Percentiles rank a stretch among this genome's conserved stretches.
These are phyloP conservation scores for Botrytis cinerea DNA, from an alignment of 2,329 filamentous ascomycete species.

Conservation along the genomic window DNA sequence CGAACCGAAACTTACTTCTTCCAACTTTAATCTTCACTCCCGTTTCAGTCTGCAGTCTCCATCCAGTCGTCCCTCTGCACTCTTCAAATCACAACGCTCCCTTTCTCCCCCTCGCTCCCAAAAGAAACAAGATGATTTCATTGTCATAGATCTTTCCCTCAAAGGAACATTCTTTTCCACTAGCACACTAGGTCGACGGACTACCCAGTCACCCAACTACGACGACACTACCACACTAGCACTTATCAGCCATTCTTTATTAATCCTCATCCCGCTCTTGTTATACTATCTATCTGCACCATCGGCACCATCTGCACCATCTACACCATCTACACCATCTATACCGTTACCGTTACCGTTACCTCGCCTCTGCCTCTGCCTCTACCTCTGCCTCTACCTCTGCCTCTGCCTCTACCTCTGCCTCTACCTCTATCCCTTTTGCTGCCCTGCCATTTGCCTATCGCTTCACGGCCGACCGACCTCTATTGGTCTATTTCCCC, in stretches of 20 bases:
- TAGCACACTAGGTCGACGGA: not conserved
- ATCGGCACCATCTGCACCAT: no score
- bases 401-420: no score
- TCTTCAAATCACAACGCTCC: not conserved
- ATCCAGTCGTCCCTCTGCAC: not conserved
- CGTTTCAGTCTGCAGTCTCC: not conserved
- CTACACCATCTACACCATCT: no score
- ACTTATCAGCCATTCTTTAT: not conserved
- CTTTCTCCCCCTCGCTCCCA: not conserved
- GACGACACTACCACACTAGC: no score
- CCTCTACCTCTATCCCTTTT: no score
- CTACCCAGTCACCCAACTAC: not conserved
- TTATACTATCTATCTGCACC: not conserved
- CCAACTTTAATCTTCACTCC: not conserved
- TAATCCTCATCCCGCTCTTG: not conserved
- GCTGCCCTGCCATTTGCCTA: slow-evolving; percentile 7
- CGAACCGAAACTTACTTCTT: not conserved
- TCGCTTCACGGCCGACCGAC: slow-evolving; percentile 8
- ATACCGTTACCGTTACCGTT: no score
- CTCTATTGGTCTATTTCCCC: slow-evolving; percentile 6
- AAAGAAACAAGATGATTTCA: not conserved
- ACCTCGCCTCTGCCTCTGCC: no score
- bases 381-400: no score
- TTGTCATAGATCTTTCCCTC: not conserved
- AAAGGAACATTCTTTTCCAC: not conserved